Conservation (phyloP, 176 grass and related monocot genomes). For the Alopecurus myosuroides region DNA sequence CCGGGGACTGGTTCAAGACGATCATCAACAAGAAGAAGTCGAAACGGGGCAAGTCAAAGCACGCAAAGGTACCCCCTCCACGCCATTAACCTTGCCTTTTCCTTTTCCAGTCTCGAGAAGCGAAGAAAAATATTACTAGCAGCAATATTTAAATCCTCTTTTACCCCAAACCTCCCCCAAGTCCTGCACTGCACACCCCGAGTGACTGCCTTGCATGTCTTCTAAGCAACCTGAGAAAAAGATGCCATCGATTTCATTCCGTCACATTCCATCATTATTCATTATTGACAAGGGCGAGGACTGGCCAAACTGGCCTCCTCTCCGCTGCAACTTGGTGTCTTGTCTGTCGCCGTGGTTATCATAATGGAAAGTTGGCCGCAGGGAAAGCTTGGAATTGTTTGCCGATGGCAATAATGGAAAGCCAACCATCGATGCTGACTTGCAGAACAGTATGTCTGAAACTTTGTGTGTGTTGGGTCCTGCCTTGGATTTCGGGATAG, state of each 20-base stretch:
- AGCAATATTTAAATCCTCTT: neutral
- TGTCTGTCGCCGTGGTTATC: slow-evolving; percentile 22
- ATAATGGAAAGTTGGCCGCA: slow-evolving; percentile 19
- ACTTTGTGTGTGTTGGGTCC: slow-evolving; percentile 13
- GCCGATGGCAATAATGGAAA: slow-evolving; percentile 26
- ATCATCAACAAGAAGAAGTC: slow-evolving; percentile 85
- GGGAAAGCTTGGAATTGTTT: slow-evolving; percentile 28
- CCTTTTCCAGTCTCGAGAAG: neutral
- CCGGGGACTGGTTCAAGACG: slow-evolving; percentile 86
- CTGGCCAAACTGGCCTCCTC: neutral
- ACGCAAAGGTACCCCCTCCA: slow-evolving; percentile 47
- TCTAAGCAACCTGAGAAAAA: slow-evolving; percentile 47
- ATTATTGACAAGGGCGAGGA: neutral
- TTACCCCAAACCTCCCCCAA: neutral
- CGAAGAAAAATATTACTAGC: neutral
- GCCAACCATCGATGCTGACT: slow-evolving; percentile 6
- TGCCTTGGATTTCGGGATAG: slow-evolving; percentile 3
- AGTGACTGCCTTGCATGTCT: slow-evolving; percentile 23
- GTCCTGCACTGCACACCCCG: slow-evolving; percentile 21
- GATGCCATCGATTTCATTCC: slow-evolving; percentile 28
- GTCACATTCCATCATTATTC: slow-evolving; percentile 17
- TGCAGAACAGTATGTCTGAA: slow-evolving; percentile 9
- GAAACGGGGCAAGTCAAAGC: slow-evolving; percentile 51
- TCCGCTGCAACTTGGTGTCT: slow-evolving; percentile 7
- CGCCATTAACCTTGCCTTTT: neutral